Base-by-base conservation (phyloP, 2,329 filamentous ascomycete genomes). In the Aspergillus candidus region DNA sequence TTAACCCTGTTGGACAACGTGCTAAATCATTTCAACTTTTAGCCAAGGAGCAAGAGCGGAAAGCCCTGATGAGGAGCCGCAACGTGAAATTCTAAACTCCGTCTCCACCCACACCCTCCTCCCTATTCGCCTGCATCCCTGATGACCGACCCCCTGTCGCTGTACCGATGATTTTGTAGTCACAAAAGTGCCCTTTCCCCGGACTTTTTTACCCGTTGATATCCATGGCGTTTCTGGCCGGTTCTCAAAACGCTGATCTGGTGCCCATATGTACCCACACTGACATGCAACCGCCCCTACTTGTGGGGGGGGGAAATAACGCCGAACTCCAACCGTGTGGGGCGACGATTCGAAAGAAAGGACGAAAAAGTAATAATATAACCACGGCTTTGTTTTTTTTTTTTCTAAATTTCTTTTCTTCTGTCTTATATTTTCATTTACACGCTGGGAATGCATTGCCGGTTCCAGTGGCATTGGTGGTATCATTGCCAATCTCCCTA, bases 21-120 rank as follows among this genome's bases (percentile, higher is more conserved):
- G 36, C 43, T 58, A 42, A 56, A 44, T 6, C 2, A 15, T 37
- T 33, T 32, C 29, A 17, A 6, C 22, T 33, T 46, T 60, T 54
- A 86, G 83, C 69, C 52, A 86, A 83, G 69, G 83, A 87, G 57
- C 79, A 79, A 68, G 71, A 78, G 61, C 75, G 84, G 58, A 77
- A 80, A 69, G 79, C 79, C 56, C 57, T 82, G 57, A 86, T 86
- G 81, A 76, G 74, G 54, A 70, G 82, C 66, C 72, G 83, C 57
- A 84, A 61, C 37, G 55, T 58, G 35, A 51, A 54, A 43, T 52
- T 60, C 39, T 49, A 53, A 52, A 49, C 37, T 17, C 47, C 55
- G 38, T 43, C 46, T 39, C 27, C 43, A 32, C 32, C 32, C 50
- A 54, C 36, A 46, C 52, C 46, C 8, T 27, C 22, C 22, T 10